phyloP scores from a whole-genome alignment of 2,329 filamentous ascomycete species.

The Colletotrichum lindemuthianum region DNA sequence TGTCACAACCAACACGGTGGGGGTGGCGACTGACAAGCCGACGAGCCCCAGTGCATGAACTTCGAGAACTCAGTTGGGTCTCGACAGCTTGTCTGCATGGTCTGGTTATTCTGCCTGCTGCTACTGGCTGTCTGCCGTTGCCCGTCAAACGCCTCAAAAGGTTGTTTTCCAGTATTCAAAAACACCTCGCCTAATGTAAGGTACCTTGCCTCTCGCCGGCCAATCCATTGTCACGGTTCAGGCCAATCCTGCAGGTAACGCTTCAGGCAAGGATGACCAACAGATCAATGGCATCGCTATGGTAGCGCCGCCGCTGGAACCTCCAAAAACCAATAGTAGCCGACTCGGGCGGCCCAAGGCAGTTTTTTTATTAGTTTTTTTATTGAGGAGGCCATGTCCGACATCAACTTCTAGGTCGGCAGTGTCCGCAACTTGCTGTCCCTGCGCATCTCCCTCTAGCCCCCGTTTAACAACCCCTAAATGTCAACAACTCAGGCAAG shows the following conservation, averaged over 20 bases:
- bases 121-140: conserved; percentile 2
- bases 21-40: background rate
- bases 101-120: background rate
- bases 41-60: conserved; percentile 4
- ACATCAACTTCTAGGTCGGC: conserved; percentile 32
- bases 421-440: conserved; percentile 33
- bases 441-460: conserved; percentile 26
- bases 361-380: conserved; percentile 35
- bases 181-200: conserved; percentile 9
- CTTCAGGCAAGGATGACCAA: conserved; percentile 23
- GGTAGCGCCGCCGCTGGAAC: conserved; percentile 33
- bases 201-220: conserved; percentile 2
- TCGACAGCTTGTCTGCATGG: conserved; percentile 1
- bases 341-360: conserved; percentile 25
- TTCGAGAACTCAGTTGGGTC: conserved; percentile 1
- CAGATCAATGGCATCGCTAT: conserved; percentile 21
- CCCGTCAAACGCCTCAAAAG: conserved; percentile 2
- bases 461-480: conserved; percentile 11
- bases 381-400: conserved; percentile 28
- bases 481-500: conserved; percentile 7
- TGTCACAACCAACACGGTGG: too few relatives aligned
- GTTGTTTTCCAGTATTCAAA: too few relatives aligned
- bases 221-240: conserved; percentile 4
- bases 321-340: conserved; percentile 31
- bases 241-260: conserved; percentile 16